A percentile compares a stretch with the other conserved stretches of the same genome.
Conservation (phyloP, 192 early-diverging fungal species). For the Coemansia reversa region DNA sequence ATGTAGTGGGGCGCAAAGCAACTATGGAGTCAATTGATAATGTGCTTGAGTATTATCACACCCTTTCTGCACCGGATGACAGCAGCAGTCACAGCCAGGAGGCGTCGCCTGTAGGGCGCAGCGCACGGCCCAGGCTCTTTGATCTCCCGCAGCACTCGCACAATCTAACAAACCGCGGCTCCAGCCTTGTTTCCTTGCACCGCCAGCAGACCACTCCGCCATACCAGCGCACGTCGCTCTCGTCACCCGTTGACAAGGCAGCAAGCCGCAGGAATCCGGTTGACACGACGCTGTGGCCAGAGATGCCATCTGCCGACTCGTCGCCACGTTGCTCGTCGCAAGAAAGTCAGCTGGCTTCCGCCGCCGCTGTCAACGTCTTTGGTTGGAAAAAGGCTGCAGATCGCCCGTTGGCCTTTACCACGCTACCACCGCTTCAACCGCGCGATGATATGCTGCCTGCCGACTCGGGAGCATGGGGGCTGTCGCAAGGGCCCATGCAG, state of each 20-base stretch:
- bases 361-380: background rate
- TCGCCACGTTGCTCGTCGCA: background rate
- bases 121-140: background rate
- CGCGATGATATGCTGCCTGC: background rate
- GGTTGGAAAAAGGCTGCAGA: background rate
- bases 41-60: constrained; percentile 51
- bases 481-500: background rate
- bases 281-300: background rate
- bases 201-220: constrained; percentile 20
- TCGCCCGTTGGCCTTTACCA: background rate
- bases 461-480: background rate
- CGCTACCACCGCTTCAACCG: background rate
- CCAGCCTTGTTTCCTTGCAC: constrained; percentile 14
- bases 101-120: background rate
- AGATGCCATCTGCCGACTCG: background rate
- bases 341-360: background rate
- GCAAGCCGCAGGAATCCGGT: background rate
- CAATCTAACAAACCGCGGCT: constrained; percentile 2
- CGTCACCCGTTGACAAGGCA: constrained; percentile 28
- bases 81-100: background rate
- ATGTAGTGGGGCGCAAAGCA: constrained; percentile 27
- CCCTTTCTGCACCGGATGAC: constrained; percentile 11
- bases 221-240: constrained; percentile 39
- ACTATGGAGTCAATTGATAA: constrained; percentile 51
- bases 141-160: constrained; percentile 5